Base-by-base conservation (phyloP, 805 yeast species). In the Saturnispora saitoi region DNA sequence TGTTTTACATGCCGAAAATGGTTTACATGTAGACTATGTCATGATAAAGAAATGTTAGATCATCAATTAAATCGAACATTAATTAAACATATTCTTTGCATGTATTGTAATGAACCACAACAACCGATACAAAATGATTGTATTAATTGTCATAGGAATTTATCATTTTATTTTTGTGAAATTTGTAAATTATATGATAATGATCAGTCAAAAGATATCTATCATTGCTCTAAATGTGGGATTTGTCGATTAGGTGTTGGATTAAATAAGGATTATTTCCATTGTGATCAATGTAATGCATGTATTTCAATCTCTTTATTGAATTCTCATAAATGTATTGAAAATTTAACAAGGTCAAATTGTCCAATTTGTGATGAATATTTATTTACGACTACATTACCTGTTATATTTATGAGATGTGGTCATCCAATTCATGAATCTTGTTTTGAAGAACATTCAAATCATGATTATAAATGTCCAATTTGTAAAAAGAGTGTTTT, bases 281-380 rank as follows among this genome's bases (percentile, higher is more conserved):
- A 90, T 62, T 90, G 98, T 67, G 78, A 83, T 56, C 81, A 81
- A 19, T 90, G 98, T 66, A 86, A 87, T 58, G 90, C 89, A 6
- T 90, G 98, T 63, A 74, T 90, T 56, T 80, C 91, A 38, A 81
- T 90, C 43, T 88, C 83, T 54, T 71, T 90, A 50, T 79, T 77
- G 54, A 79, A 83, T 53, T 78, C 80, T 51, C 97, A 91, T 67
- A 77, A 75, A 54, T 91, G 97, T 66, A 81, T 89, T 45, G 88
- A 85, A 58, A 80, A 88, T 56, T 80, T 95, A 5, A 89, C 96
- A 0, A 93, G 85, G 62, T 84, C 95, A 42, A 81, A 89, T 61
- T 90, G 97, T 64, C 95, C 96, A 1, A 87, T 90, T 32, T 90
- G 97, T 66, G 86, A 85, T 50, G 97, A 89, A 57, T 89, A 81